Evolutionary conservation across 1,139 yeast species (phyloP).

Genomic region (Blastobotrys ciferrii): DNA sequence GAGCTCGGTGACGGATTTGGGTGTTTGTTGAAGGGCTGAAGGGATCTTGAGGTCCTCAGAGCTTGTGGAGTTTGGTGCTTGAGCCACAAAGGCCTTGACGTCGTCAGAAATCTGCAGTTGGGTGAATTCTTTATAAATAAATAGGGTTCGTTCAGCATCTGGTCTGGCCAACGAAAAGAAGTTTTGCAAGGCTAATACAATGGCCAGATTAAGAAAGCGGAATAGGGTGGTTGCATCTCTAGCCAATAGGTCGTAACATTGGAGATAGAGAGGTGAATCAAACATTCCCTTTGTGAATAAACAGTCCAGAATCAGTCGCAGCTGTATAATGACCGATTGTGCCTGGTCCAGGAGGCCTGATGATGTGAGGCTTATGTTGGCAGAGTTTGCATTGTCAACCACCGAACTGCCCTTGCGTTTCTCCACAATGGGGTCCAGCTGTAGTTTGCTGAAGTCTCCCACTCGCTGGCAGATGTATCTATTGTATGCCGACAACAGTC

Average conservation of each 20-base stretch:
- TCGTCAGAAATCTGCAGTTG: slow-evolving; percentile 30
- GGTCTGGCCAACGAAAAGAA: slow-evolving; percentile 26
- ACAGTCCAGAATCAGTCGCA: slow-evolving; percentile 28
- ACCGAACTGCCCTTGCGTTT: slow-evolving; percentile 22
- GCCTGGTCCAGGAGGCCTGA: slow-evolving; percentile 25
- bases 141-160: slow-evolving; percentile 30
- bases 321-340: slow-evolving; percentile 26
- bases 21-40: slow-evolving; percentile 24
- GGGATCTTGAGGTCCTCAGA: slow-evolving; percentile 25
- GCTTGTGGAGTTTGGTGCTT: slow-evolving; percentile 23
- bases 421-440: slow-evolving; percentile 28
- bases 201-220: slow-evolving; percentile 24
- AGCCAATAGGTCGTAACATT: slow-evolving; percentile 26
- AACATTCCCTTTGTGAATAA: slow-evolving; percentile 24
- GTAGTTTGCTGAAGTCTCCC: slow-evolving; percentile 22
- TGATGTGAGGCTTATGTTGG: slow-evolving; percentile 18
- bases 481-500: slow-evolving; percentile 25
- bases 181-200: slow-evolving; percentile 27
- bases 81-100: slow-evolving; percentile 21
- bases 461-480: slow-evolving; percentile 28
- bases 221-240: slow-evolving; percentile 29
- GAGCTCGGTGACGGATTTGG: slow-evolving; percentile 23
- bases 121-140: slow-evolving; percentile 30
- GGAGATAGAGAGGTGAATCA: slow-evolving; percentile 22
- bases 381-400: slow-evolving; percentile 20